These are phyloP conservation scores for Ophiostoma australiae DNA, from an alignment of 2,329 filamentous ascomycete genomes.

Conservation along the genomic window DNA sequence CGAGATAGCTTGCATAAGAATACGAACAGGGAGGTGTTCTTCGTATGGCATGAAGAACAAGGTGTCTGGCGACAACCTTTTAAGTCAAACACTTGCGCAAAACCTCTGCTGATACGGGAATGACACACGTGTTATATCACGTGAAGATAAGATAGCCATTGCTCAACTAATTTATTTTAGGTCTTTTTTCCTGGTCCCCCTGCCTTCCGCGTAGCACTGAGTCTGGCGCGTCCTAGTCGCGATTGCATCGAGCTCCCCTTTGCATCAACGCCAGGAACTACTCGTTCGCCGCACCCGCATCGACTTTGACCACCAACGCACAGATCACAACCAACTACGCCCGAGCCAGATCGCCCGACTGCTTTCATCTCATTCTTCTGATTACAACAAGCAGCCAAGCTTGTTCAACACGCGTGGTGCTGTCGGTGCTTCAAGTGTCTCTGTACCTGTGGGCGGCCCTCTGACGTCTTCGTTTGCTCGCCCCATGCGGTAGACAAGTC, in stretches of 20 bases:
- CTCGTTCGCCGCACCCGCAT: background rate
- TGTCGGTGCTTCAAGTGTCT: background rate
- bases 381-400: background rate
- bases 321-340: background rate
- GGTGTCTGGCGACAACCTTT: background rate
- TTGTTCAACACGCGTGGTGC: background rate
- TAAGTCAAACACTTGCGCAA: background rate
- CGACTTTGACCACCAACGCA: background rate
- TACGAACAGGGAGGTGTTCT: constrained; percentile 10
- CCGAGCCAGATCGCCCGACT: background rate
- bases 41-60: background rate
- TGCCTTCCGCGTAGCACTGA: constrained; percentile 8
- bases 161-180: background rate
- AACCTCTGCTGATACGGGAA: background rate
- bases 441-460: background rate
- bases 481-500: background rate
- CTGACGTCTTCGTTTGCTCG: background rate
- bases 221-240: constrained; percentile 17
- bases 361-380: background rate
- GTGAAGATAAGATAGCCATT: background rate
- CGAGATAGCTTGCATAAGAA: background rate
- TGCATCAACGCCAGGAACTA: constrained; percentile 4
- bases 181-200: background rate
- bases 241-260: constrained; percentile 6
- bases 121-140: background rate